Evolutionary conservation across 805 yeast genomes (phyloP).

Genomic region (Torulaspora delbrueckii): DNA sequence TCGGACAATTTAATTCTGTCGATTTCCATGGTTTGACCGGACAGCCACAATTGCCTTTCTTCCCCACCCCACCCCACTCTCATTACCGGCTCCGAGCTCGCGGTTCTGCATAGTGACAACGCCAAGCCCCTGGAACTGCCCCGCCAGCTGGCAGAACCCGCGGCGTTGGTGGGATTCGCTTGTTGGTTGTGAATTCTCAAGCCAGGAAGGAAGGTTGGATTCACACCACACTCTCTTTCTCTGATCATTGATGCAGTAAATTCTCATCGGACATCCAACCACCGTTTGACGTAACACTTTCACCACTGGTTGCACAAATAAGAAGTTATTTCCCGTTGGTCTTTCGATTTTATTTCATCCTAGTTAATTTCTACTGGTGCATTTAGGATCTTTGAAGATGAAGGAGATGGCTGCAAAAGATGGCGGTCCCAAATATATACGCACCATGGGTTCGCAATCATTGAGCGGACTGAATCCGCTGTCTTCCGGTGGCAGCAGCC

Average conservation of each 20-base stretch:
- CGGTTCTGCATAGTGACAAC: not conserved
- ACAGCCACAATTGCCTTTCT: too few relatives aligned
- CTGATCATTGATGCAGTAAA: not conserved
- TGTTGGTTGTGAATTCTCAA: not conserved
- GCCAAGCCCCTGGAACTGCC: too few relatives aligned
- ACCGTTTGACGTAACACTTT: too few relatives aligned
- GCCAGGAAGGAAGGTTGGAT: not conserved
- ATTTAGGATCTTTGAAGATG: not conserved
- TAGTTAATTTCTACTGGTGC: not conserved
- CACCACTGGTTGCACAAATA: not conserved
- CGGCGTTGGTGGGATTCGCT: not conserved
- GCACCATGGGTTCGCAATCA: slow-evolving; percentile 23
- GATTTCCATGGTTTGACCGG: too few relatives aligned
- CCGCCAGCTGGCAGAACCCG: not conserved
- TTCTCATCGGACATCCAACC: not conserved
- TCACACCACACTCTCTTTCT: not conserved
- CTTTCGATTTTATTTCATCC: too few relatives aligned
- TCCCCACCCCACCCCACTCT: not conserved
- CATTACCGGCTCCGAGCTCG: not conserved
- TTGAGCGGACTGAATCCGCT: slow-evolving; percentile 15
- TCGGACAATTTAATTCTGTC: too few relatives aligned
- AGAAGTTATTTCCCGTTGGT: too few relatives aligned
- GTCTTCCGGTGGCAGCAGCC: slow-evolving; percentile 12
- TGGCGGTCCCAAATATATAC: slow-evolving; percentile 12
- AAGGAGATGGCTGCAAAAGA: not conserved